Percentiles rank a stretch among this genome's conserved stretches.
Conservation (phyloP, 805 yeast species). For the Hanseniaspora thailandica region DNA sequence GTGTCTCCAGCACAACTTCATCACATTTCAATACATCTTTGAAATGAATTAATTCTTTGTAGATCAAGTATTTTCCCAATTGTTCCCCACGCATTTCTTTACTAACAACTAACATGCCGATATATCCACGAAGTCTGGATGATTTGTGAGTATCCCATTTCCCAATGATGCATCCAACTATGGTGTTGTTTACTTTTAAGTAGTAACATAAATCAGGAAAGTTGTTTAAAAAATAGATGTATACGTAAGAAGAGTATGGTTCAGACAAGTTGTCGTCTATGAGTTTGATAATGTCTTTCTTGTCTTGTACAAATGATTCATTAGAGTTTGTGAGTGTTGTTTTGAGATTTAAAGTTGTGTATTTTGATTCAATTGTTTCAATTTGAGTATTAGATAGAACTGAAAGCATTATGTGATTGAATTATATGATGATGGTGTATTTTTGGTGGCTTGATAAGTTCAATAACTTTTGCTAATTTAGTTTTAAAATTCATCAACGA, state of each 20-base stretch:
- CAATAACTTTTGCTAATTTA: no score
- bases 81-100: conserved; percentile 62
- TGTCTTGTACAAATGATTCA: conserved; percentile 15
- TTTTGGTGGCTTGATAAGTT: no score
- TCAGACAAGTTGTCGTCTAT: conserved; percentile 72
- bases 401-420: neutral
- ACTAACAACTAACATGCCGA: conserved; percentile 89
- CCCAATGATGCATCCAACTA: conserved; percentile 78
- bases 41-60: conserved; percentile 54
- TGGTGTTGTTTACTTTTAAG: conserved; percentile 33
- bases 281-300: conserved; percentile 37
- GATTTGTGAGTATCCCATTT: conserved; percentile 64
- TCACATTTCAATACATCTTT: conserved; percentile 49
- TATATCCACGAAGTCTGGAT: conserved; percentile 67
- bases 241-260: conserved; percentile 89
- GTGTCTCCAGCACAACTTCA: conserved; percentile 89
- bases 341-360: neutral
- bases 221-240: conserved; percentile 73
- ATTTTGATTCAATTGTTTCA: neutral
- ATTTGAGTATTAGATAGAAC: neutral
- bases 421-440: no score
- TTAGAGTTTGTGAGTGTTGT: neutral
- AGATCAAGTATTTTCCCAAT: conserved; percentile 63
- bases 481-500: no score
- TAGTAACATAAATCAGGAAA: conserved; percentile 84